Base-by-base conservation (phyloP, 2,329 filamentous ascomycete genomes). In the Fonsecaea pugnacius region DNA sequence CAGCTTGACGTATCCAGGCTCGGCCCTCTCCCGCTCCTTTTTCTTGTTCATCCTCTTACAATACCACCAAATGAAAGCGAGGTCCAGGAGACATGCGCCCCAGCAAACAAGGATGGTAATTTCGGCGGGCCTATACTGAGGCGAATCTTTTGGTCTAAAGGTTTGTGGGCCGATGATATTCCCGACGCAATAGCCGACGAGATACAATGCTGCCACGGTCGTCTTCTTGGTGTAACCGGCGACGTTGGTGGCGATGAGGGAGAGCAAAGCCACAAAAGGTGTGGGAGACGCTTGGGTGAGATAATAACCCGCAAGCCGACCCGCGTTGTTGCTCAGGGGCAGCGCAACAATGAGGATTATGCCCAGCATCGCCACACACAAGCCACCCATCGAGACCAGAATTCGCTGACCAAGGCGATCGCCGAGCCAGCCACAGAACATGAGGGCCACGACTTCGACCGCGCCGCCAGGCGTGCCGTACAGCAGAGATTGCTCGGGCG, bases 381-480 rank as follows among this genome's bases (percentile, higher is more conserved):
- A 55, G 4, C 70, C 69, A 9, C 46, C 57, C 63, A 90, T 87
- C n/a, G 90, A 79, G 0, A 87, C 76, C 77, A 89, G 77, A 63
- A 89, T 78, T 8, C 87, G 83, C 67, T 88, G 84, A 18, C 81
- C 78, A 52, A 80, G 82, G 24, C 77, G 79, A 69, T 88, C 85
- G 51, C 86, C 86, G 0, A 87, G 75, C 70, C 82, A 85, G 40
- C 83, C 85, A 64, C 80, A 85, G 2, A 79, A 70, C 14, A 89
- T 74, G 9, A 89, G 75, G 0, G 83, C 78, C 32, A 89, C 76
- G 24, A 90, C 79, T 75, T 90, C 86, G 36, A 90, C 81, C 0
- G 84, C 87, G 4, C 89, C 89, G 8, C 85, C 86, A 0, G 89
- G 88, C 0, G 83, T 85, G 48, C 87, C 87, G 66, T 89, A 85